Evolutionary conservation across 345 rosid species (phyloP).

Genomic region (Citropsis articulata): DNA sequence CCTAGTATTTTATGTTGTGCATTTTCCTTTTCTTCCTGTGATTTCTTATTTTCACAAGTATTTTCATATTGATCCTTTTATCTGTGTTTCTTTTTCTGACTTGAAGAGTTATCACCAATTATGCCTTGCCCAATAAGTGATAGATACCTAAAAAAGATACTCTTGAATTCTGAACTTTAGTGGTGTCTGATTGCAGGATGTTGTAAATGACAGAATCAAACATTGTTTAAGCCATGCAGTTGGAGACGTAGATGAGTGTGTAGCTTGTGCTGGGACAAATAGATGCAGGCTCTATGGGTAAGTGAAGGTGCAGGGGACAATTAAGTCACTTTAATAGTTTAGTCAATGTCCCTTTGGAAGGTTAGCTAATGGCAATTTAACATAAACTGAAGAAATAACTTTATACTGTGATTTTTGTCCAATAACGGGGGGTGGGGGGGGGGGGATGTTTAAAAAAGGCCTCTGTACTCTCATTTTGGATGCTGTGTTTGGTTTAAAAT

Average conservation of each 20-base stretch:
- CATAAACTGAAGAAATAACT: neutral
- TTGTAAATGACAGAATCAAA: conserved; percentile 74
- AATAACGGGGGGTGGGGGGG: too few relatives aligned
- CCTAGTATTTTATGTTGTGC: neutral
- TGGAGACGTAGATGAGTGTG: conserved; percentile 74
- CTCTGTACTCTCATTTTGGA: too few relatives aligned
- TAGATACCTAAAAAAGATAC: neutral
- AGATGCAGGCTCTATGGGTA: conserved; percentile 69
- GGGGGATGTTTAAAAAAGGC: too few relatives aligned
- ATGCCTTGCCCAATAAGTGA: neutral
- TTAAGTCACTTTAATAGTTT: neutral
- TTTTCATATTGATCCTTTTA: neutral
- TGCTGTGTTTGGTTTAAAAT: neutral
- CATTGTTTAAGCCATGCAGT: conserved; percentile 73
- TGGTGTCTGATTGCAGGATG: conserved; percentile 46
- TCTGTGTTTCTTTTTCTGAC: neutral
- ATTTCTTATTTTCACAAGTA: neutral
- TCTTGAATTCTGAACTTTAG: neutral
- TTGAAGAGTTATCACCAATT: neutral
- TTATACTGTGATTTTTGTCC: neutral
- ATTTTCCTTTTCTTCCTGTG: neutral
- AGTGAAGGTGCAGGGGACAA: neutral
- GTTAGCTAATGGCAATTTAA: neutral
- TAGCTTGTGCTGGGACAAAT: conserved; percentile 74
- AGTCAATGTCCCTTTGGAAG: neutral